Percentiles rank a stretch among this genome's conserved stretches.
Conservation (phyloP, 495 filamentous ascomycete genomes). For the Daldinia decipiens region DNA sequence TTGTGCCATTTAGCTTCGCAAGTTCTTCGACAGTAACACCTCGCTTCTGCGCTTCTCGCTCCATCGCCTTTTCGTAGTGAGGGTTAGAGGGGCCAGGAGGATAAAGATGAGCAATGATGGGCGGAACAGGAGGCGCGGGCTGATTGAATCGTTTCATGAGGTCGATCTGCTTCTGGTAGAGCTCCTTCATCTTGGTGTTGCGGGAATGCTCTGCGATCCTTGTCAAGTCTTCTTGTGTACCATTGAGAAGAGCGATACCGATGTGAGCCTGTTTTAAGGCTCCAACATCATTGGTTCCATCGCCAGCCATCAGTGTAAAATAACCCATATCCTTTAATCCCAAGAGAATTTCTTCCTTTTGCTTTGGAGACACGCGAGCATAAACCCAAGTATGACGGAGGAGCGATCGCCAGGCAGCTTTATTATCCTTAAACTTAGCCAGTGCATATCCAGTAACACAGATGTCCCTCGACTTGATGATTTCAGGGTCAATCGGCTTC, state of each 20-base stretch:
- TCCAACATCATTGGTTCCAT: constrained; percentile 98
- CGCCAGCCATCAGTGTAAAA: constrained; percentile 98
- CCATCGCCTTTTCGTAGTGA: constrained; percentile 93
- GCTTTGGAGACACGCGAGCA: constrained; percentile 95
- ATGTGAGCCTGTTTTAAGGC: constrained; percentile 98
- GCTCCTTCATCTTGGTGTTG: constrained; percentile 95
- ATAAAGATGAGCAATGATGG: constrained; percentile 92
- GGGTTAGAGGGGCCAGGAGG: constrained; percentile 91
- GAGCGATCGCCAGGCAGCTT: constrained; percentile 72
- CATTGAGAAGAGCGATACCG: constrained; percentile 94
- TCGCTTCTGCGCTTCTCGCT: constrained; percentile 81
- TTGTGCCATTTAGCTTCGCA: constrained; percentile 53
- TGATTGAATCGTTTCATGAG: constrained; percentile 96
- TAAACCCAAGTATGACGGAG: constrained; percentile 96
- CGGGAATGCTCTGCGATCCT: constrained; percentile 92
- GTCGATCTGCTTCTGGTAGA: constrained; percentile 93
- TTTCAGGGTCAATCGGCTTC: constrained; percentile 80
- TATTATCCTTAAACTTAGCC: constrained; percentile 84
- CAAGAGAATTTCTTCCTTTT: constrained; percentile 98
- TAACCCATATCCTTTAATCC: constrained; percentile 96
- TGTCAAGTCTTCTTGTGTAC: constrained; percentile 87
- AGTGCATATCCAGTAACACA: constrained; percentile 97
- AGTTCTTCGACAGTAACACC: constrained; percentile 61
- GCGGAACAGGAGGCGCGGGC: constrained; percentile 86
- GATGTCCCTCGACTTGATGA: constrained; percentile 87